Evolutionary conservation across 805 yeast genomes (phyloP), one percentile per base, ranked within the genome.

Genomic region (Saturnispora sanitii): DNA sequence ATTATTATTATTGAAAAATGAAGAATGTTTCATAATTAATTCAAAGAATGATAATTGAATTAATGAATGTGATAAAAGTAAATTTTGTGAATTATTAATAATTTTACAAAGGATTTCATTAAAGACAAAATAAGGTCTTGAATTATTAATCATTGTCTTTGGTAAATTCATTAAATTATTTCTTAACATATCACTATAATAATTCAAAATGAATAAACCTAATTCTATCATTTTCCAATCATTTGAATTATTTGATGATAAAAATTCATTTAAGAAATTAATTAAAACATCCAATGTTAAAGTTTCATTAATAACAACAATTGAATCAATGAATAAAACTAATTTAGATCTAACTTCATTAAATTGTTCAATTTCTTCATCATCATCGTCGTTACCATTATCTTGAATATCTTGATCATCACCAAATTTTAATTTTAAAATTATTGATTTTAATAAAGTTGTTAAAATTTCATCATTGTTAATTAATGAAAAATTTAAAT

Each of bases 221-320:
- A 92, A 68, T 60, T 92, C 99, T 30, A 85, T 68, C 21, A 72
- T 75, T 56, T 86, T 75, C 97, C 97, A 88, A 48, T 78, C 75
- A 23, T 41, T 40, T 15, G 47, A 29, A 18, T 40, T 38, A 37
- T 35, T 37, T 5, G 45, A 34, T 44, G 60, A 61, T 23, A 62
- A 50, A 38, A 62, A 60, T 41, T 58, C 61, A 39, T 76, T 67
- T 38, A 84, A 77, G 35, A 84, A 73, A 20, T 49, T 50, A 33
- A 58, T 59, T 48, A 62, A 46, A 35, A 62, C 61, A 21, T 61
- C 65, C 28, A 62, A 50, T 18, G 64, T 57, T 13, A 62, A 45
- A 3, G 58, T 51, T 42, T 62, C 67, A 38, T 62, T 58, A 33
- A 74, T 56, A 4, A 66, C 53, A 12, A 75, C 73, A 38, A 92